Conservation (phyloP, 805 yeast genomes). For the Spathaspora girioi region DNA sequence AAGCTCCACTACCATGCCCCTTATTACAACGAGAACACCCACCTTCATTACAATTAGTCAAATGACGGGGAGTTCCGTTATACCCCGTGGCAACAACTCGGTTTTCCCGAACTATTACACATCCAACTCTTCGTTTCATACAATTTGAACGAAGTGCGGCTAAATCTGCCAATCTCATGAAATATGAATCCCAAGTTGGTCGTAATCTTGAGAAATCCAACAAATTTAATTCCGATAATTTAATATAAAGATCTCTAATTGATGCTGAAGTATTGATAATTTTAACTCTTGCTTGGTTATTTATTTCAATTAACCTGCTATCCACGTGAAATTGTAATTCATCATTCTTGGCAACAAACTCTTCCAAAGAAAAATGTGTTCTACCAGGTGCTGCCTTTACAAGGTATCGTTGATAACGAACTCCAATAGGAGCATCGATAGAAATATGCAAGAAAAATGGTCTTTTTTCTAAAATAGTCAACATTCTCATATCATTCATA, state of each 20-base stretch:
- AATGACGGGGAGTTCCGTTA: conserved; percentile 92
- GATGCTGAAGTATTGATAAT: conserved; percentile 38
- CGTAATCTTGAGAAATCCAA: conserved; percentile 52
- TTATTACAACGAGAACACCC: conserved; percentile 90
- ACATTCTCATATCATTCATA: conserved; percentile 38
- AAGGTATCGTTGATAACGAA: conserved; percentile 40
- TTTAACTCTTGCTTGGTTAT: conserved; percentile 51
- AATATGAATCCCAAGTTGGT: conserved; percentile 95
- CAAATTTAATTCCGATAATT: conserved; percentile 37
- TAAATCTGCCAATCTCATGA: conserved; percentile 87
- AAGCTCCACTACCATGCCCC: conserved; percentile 59
- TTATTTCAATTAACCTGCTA: conserved; percentile 54
- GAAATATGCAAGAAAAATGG: conserved; percentile 83
- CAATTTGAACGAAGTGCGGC: conserved; percentile 94
- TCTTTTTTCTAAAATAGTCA: conserved; percentile 52
- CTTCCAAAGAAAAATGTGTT: conserved; percentile 18
- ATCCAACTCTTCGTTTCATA: conserved; percentile 96
- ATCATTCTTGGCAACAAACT: conserved; percentile 35
- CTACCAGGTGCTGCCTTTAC: conserved; percentile 11
- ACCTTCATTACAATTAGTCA: conserved; percentile 89
- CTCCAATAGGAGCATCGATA: conserved; percentile 64
- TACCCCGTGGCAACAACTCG: conserved; percentile 95
- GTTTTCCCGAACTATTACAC: conserved; percentile 83
- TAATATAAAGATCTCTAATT: conserved; percentile 30
- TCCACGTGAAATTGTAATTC: conserved; percentile 36